phyloP scores from a whole-genome alignment of 495 filamentous ascomycete species.

The Durotheca rogersii region DNA sequence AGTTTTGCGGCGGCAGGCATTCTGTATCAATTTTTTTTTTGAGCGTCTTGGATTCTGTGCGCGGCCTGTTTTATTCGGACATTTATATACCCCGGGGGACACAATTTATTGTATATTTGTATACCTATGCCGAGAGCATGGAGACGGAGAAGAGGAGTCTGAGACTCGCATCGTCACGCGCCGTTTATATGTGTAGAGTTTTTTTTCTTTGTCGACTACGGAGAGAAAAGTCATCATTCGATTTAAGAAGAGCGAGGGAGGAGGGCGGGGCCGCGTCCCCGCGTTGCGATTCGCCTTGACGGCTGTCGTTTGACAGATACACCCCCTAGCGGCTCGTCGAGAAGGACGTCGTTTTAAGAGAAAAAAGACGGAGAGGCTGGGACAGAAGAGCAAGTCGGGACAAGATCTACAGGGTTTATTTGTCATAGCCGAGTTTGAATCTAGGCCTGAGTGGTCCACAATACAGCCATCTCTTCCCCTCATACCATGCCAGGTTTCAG shows the following conservation, averaged over 20 bases:
- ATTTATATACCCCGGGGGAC: neutral
- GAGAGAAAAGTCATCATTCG: too few species aligned
- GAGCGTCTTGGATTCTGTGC: too few species aligned
- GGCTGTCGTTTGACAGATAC: constrained; percentile 5
- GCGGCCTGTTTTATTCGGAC: too few species aligned
- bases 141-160: constrained; percentile 21
- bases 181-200: neutral
- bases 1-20: too few species aligned
- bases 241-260: too few species aligned
- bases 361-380: neutral
- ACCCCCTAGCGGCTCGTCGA: neutral
- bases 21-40: too few species aligned
- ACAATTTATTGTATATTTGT: too few species aligned
- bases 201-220: too few species aligned
- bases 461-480: constrained; percentile 5
- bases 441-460: constrained; percentile 8
- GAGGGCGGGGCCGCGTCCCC: too few species aligned
- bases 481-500: too few species aligned
- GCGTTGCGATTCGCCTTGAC: constrained; percentile 23
- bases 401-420: neutral
- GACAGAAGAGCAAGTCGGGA: constrained; percentile 1
- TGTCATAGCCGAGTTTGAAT: constrained; percentile 20
- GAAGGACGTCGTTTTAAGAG: neutral
- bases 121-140: too few species aligned
- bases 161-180: constrained; percentile 27